Conservation (phyloP, 768 basidiomycete species). For the Termitomyces bulborhizus region DNA sequence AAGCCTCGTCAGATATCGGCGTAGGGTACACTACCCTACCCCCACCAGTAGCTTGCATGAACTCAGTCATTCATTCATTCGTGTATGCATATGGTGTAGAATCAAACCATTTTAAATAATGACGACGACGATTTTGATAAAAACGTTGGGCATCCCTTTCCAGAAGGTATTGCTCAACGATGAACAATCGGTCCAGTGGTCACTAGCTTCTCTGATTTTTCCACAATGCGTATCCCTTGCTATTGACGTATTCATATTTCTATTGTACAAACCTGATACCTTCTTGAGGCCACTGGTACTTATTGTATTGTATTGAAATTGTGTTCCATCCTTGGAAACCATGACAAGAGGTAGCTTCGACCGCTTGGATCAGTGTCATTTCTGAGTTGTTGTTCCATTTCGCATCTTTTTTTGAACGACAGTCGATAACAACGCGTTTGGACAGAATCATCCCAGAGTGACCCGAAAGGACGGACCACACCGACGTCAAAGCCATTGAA, state of each 20-base stretch:
- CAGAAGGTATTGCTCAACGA: not conserved
- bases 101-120: not conserved
- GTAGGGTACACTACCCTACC: too few relatives aligned
- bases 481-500: conserved; percentile 78
- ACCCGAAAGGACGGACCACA: conserved; percentile 77
- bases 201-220: not conserved
- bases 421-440: conserved; percentile 45
- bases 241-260: too few relatives aligned
- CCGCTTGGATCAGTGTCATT: conserved; percentile 72
- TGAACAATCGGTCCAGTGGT: not conserved
- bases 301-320: too few relatives aligned
- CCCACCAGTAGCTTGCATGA: too few relatives aligned
- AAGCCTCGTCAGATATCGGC: too few relatives aligned
- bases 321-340: conserved; percentile 56
- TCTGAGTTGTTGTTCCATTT: conserved; percentile 86
- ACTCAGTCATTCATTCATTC: too few relatives aligned
- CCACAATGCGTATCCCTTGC: not conserved
- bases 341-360: conserved; percentile 53
- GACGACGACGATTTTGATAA: conserved; percentile 9
- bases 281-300: not conserved
- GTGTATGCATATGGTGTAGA: too few relatives aligned
- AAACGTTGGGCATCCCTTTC: conserved; percentile 1
- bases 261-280: not conserved
- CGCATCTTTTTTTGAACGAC: conserved; percentile 70
- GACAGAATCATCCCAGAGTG: conserved; percentile 53